Base-by-base conservation (phyloP, 2,329 filamentous ascomycete genomes). In the Colletotrichum magnum region DNA sequence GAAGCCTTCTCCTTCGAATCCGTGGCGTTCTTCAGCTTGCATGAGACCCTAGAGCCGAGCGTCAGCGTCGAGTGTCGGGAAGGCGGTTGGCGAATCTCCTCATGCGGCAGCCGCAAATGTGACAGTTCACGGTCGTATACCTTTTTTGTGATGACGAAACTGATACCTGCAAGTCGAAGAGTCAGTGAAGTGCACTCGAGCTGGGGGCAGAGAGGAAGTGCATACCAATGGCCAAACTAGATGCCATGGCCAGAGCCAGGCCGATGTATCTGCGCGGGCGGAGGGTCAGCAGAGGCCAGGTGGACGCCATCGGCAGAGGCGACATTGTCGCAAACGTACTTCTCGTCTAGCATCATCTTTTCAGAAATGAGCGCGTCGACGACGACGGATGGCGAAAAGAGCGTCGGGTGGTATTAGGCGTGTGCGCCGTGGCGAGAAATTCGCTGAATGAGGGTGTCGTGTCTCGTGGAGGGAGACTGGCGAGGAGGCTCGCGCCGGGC, bases 91-190 rank as follows among this genome's bases (percentile, higher is more conserved):
- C 21, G 21, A 12, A 7, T 41, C 57, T 21, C 52, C 51, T 52
- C 58, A 47, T 28, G 51, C 51, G 21, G 60, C 50, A 48, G 16
- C 32, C 21, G 58, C 57, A 45, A 39, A 53, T 24, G 52, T 36
- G 32, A 36, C 32, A 36, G 32, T 10, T 10, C 32, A 36, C 10
- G 54, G 41, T 58, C 69, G 79, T 83, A 80, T 84, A 96, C 93
- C 89, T 98, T 98, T 85, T 99, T 99, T 56, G 97, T 99, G 77
- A 99, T 98, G 74, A 99, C 95, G 81, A 99, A 99, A 88, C 95
- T 97, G 59, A 94, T 94, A 78, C 94, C 94, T 96, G 75, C 51
- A 52, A 68, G 50, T 68, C 47, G 48, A 52, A 63, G 64, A 72
- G 73, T 78, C 59, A 78, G 74, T 50, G 59, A 21, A n/a, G 36